A percentile compares a stretch with the other conserved stretches of the same genome.
Evolutionary conservation across 108 stramenopile species (phyloP).

Genomic region (Cafeteria roenbergensis): DNA sequence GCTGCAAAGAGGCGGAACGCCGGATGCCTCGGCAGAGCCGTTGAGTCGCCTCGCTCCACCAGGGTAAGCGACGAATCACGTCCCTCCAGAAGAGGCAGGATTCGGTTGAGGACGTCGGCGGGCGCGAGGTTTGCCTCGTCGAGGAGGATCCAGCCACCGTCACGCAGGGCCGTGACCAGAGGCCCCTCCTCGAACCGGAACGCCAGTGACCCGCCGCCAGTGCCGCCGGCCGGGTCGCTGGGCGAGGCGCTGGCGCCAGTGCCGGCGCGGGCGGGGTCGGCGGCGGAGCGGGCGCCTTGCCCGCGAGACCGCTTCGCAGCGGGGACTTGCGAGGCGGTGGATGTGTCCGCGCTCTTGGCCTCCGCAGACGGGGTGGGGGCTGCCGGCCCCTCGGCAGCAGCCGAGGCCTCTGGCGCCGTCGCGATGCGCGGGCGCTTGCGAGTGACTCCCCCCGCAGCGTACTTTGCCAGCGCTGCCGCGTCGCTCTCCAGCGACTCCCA

Average conservation of each 20-base stretch:
- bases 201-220: conserved; percentile 64
- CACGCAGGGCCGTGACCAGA: conserved; percentile 71
- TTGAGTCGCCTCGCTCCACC: conserved; percentile 77
- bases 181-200: conserved; percentile 88
- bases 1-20: conserved; percentile 94
- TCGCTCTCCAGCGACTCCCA: too few relatives aligned
- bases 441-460: too few relatives aligned
- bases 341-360: too few relatives aligned
- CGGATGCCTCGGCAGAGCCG: conserved; percentile 65
- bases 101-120: conserved; percentile 65
- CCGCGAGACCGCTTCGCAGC: neutral
- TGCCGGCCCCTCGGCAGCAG: too few relatives aligned
- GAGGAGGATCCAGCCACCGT: conserved; percentile 80
- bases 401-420: too few relatives aligned
- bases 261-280: neutral
- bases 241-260: conserved; percentile 46
- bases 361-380: too few relatives aligned
- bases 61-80: conserved; percentile 65
- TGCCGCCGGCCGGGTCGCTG: conserved; percentile 54
- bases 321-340: too few relatives aligned
- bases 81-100: conserved; percentile 71
- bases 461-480: too few relatives aligned
- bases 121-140: conserved; percentile 98
- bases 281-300: neutral
- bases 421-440: too few relatives aligned